Conservation (phyloP, 805 yeast genomes). For the Yamadazyma paraphyllophila region DNA sequence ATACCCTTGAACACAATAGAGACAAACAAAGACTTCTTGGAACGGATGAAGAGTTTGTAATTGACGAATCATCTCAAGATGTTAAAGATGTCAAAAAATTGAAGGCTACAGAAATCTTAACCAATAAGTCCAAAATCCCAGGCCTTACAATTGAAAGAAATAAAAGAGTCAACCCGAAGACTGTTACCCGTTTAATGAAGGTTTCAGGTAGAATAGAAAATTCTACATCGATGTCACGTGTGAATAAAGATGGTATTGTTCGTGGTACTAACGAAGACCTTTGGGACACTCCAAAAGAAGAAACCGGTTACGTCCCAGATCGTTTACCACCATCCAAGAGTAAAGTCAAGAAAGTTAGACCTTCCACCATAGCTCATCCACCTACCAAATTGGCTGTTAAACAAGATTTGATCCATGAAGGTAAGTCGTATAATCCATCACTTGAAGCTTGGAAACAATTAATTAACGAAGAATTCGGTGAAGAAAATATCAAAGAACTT, state of each 20-base stretch:
- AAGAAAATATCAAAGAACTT: slow-evolving; percentile 67
- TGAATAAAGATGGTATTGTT: slow-evolving; percentile 62
- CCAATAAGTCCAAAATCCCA: slow-evolving; percentile 72
- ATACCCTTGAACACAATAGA: slow-evolving; percentile 63
- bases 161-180: slow-evolving; percentile 53
- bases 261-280: slow-evolving; percentile 52
- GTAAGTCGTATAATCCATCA: slow-evolving; percentile 91
- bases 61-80: slow-evolving; percentile 36
- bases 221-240: slow-evolving; percentile 46
- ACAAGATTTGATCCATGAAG: slow-evolving; percentile 60
- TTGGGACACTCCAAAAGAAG: slow-evolving; percentile 50
- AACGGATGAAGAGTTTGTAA: slow-evolving; percentile 61
- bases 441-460: slow-evolving; percentile 76
- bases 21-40: slow-evolving; percentile 61
- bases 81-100: slow-evolving; percentile 49
- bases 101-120: slow-evolving; percentile 66
- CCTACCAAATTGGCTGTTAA: slow-evolving; percentile 53
- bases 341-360: slow-evolving; percentile 32
- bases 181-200: slow-evolving; percentile 64
- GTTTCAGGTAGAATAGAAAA: slow-evolving; percentile 73
- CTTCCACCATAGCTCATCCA: slow-evolving; percentile 20
- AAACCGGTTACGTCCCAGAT: slow-evolving; percentile 6
- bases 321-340: slow-evolving; percentile 40
- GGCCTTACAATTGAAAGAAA: slow-evolving; percentile 47
- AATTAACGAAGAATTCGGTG: slow-evolving; percentile 61